These are phyloP conservation scores for Acmispon strigosus DNA, from an alignment of 306 rosid genomes.

Conservation along the genomic window DNA sequence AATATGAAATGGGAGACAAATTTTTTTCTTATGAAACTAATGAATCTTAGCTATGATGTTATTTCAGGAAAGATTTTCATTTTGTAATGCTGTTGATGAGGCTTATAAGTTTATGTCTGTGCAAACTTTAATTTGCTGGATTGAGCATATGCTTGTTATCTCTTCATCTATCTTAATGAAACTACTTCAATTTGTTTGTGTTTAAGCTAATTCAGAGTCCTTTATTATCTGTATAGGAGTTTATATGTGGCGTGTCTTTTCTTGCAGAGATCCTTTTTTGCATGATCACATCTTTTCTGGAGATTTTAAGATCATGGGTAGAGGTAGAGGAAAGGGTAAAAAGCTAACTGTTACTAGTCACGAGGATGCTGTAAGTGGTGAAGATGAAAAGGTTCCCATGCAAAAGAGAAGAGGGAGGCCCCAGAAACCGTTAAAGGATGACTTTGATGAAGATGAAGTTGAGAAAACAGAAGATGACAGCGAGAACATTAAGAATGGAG, in stretches of 20 bases:
- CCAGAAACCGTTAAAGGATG: slow-evolving; percentile 44
- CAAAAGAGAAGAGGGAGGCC: slow-evolving; percentile 56
- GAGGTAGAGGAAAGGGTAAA: slow-evolving; percentile 65
- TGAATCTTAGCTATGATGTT: neutral
- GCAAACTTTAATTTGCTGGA: neutral
- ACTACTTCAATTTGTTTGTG: neutral
- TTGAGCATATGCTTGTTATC: neutral
- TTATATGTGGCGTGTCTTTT: neutral
- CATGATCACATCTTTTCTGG: slow-evolving; percentile 32
- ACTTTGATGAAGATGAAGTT: slow-evolving; percentile 39
- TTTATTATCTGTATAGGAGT: neutral
- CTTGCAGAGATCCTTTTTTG: slow-evolving; percentile 46
- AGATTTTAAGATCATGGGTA: slow-evolving; percentile 49
- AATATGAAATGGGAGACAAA: neutral
- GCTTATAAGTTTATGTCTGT: neutral
- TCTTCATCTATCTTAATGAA: neutral
- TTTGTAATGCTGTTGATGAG: neutral
- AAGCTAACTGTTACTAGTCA: slow-evolving; percentile 39
- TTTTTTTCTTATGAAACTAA: neutral
- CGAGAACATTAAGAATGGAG: slow-evolving; percentile 39
- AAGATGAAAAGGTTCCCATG: slow-evolving; percentile 44
- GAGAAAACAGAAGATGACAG: slow-evolving; percentile 37
- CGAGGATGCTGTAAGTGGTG: slow-evolving; percentile 42
- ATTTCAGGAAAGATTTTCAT: neutral
- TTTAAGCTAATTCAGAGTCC: slow-evolving; percentile 11